Evolutionary conservation across 345 rosid species (phyloP), one percentile per base, ranked within the genome.

Genomic region (Erysimum cheiranthoides): DNA sequence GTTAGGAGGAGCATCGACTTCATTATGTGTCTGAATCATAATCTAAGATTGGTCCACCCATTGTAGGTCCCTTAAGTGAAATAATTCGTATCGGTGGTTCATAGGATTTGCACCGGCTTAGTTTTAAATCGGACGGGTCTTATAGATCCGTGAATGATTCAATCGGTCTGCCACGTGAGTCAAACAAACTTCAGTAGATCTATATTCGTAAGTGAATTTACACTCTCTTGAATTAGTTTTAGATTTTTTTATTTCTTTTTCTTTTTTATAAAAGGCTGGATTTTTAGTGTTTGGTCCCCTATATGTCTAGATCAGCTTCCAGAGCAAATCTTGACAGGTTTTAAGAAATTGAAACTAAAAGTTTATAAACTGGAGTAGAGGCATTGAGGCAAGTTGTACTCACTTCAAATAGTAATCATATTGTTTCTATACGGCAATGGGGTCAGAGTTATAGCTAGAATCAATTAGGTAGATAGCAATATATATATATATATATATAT

Each of bases 121-220:
- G 49, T 61, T 66, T 75, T 59, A 66, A 66, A 47, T 58, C 52
- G 73, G 16, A 0, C 73, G 27, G 67, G 54, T 75, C 39, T 39
- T 10, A 27, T 32, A 74, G 72, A 74, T 74, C 72, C 66, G 60
- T 74, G 78, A 66, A 31, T 74, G 73, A 66, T 74, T 74, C 67
- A 58, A 28, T 74, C 73, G 73, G 73, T 74, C 67, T 74, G 73
- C 78, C 78, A 74, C 78, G 73, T 74, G 78, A 74, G n/a, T 46
- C 59, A 46, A 17, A 73, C 47, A 34, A 47, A 74, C 49, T 18
- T 57, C 5, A 35, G 45, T 73, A 62, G 70, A 73, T 52, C 46
- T 62, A 36, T 54, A 11, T 56, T 32, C 6, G 35, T 32, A 32
- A 46, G 10, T 10, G 30, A 43, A 5, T 18, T 18, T 46, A 17